phyloP scores from a whole-genome alignment of 108 stramenopile species.

The Nitzschia sp. region DNA sequence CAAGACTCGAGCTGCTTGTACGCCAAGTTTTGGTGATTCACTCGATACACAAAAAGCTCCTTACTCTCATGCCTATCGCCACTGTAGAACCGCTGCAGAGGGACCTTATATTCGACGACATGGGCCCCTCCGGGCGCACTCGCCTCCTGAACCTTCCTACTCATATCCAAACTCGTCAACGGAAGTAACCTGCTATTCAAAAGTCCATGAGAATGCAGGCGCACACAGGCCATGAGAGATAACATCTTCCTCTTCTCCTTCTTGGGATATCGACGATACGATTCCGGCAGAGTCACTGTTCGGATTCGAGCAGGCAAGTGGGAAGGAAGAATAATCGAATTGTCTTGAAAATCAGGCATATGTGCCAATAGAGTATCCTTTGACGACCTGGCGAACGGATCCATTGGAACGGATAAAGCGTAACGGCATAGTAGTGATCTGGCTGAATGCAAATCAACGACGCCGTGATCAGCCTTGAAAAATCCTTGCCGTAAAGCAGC shows the following conservation, averaged over 20 bases:
- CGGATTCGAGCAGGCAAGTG: slow-evolving; percentile 41
- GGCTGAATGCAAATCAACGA: slow-evolving; percentile 54
- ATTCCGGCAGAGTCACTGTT: slow-evolving; percentile 40
- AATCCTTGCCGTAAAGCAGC: slow-evolving; percentile 37
- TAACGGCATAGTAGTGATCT: slow-evolving; percentile 63
- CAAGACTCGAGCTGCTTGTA: slow-evolving; percentile 17
- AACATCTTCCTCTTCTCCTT: slow-evolving; percentile 46
- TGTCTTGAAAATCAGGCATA: slow-evolving; percentile 48
- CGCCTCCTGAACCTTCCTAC: slow-evolving; percentile 2
- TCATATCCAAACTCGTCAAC: slow-evolving; percentile 36
- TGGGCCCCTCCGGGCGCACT: too few relatives aligned
- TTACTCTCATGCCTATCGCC: too few relatives aligned
- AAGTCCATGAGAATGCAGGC: slow-evolving; percentile 51
- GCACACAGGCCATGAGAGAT: slow-evolving; percentile 61
- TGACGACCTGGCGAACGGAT: slow-evolving; percentile 41
- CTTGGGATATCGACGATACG: slow-evolving; percentile 16
- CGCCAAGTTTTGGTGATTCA: slow-evolving; percentile 15
- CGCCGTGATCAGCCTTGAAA: slow-evolving; percentile 29
- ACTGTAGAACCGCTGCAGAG: too few relatives aligned
- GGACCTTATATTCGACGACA: too few relatives aligned
- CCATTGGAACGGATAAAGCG: slow-evolving; percentile 54
- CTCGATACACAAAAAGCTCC: slow-evolving; percentile 35
- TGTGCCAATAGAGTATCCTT: slow-evolving; percentile 36
- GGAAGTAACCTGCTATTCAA: slow-evolving; percentile 62
- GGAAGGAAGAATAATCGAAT: slow-evolving; percentile 49